Evolutionary conservation across 805 yeast genomes (phyloP).

Genomic region (Spathaspora boniae): DNA sequence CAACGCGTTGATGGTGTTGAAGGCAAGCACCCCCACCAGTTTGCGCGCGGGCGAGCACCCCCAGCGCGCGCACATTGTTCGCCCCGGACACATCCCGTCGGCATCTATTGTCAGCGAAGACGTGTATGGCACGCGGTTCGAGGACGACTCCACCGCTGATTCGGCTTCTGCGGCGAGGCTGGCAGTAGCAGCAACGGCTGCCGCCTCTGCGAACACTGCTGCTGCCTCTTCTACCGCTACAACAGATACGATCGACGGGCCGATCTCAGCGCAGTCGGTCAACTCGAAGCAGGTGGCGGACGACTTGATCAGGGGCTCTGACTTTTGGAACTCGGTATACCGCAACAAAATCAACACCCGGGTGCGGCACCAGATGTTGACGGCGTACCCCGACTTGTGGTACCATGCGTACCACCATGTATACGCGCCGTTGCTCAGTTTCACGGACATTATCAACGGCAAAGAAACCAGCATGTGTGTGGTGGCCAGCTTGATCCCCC

Average conservation of each 20-base stretch:
- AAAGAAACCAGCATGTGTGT: slow-evolving; percentile 75
- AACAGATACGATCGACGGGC: slow-evolving; percentile 41
- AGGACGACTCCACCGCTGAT: slow-evolving; percentile 11
- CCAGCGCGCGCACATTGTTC: slow-evolving; percentile 25
- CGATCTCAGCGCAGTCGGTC: slow-evolving; percentile 29
- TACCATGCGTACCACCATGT: slow-evolving; percentile 66
- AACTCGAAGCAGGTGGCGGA: slow-evolving; percentile 23
- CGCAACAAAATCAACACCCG: slow-evolving; percentile 64
- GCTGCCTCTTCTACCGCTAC: no score
- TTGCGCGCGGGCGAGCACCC: slow-evolving; percentile 23
- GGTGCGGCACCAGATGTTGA: slow-evolving; percentile 61
- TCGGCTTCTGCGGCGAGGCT: no score
- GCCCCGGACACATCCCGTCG: slow-evolving; percentile 33
- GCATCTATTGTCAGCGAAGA: slow-evolving; percentile 39
- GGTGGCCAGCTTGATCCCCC: slow-evolving; percentile 80
- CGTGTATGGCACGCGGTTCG: slow-evolving; percentile 34
- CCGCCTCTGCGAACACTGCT: no score
- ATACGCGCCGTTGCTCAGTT: slow-evolving; percentile 75
- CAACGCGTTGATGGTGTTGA: slow-evolving; percentile 66
- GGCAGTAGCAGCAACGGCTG: no score
- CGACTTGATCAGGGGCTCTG: slow-evolving; percentile 48
- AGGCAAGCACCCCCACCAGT: slow-evolving; percentile 58
- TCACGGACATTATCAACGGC: slow-evolving; percentile 55
- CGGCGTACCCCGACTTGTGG: slow-evolving; percentile 86
- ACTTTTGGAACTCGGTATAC: slow-evolving; percentile 72